Base-by-base conservation (phyloP, 2,329 filamentous ascomycete species). In the Helotiales sp. region DNA sequence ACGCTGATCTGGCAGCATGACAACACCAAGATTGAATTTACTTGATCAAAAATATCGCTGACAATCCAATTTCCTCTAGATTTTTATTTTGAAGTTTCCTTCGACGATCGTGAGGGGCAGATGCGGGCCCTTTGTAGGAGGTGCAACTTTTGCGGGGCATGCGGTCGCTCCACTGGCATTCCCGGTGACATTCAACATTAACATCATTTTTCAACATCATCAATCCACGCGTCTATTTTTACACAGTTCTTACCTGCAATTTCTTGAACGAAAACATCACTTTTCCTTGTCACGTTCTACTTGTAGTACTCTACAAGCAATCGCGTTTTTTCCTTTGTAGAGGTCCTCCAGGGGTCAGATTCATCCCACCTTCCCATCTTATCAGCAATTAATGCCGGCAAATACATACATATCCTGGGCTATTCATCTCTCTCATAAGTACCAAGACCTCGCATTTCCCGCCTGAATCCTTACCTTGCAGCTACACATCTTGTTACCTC, bases 401-500 rank as follows among this genome's bases (percentile, higher is more conserved):
- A 34, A n/a, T n/a, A n/a, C n/a, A n/a, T 30, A n/a, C 5, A 55
- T 13, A 22, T 34, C n/a, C 20, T 17, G 26, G 30, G 24, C 24
- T n/a, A 34, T 55, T n/a, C 22, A n/a, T 55, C 3, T 11, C 30
- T n/a, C 8, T 28, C 47, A 20, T 34, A 13, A 37, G 15, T 37
- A 55, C 52, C 28, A 55, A 34, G 52, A 32, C 52, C 30, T 20
- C 13, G n/a, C 28, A n/a, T 10, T 7, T 34, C 52, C 22, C 30
- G 52, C 52, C 24, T 55, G 34, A 32, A 57, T 32, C 30, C 15
- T 24, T 64, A 57, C 62, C 52, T 58, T 40, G 54, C 52, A 58
- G 30, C 22, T 22, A 45, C 32, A 20, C 30, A 43, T 55, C 7
- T 34, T 1, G 28, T 30, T 57, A 58, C 55, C 7, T 34, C 3